Evolutionary conservation across 1,139 yeast genomes (phyloP).

Genomic region (Debaryomycetaceae sp.): DNA sequence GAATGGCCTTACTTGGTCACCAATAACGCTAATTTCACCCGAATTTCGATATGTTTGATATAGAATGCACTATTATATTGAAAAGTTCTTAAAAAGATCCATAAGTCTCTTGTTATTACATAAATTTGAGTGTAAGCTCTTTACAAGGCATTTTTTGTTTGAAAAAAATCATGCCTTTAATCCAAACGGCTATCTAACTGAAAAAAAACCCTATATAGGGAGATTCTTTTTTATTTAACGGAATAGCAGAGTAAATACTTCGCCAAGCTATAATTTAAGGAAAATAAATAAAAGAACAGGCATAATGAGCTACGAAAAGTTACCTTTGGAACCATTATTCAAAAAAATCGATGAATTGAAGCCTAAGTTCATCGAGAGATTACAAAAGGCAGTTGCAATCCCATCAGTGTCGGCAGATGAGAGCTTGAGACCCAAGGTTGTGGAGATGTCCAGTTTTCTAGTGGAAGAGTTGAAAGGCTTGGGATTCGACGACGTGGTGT

Average conservation of each 20-base stretch:
- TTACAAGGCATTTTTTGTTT: background rate
- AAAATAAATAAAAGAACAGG: no score
- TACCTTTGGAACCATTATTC: constrained; percentile 48
- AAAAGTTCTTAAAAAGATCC: no score
- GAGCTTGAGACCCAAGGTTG: constrained; percentile 78
- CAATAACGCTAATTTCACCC: no score
- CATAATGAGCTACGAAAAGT: constrained; percentile 34
- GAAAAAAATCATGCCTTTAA: background rate
- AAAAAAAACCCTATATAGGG: background rate
- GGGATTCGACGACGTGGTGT: constrained; percentile 79
- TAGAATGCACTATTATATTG: no score
- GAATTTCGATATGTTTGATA: no score
- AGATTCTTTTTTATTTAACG: background rate
- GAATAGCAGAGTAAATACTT: no score
- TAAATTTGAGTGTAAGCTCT: no score
- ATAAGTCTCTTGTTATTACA: no score
- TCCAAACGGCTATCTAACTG: background rate
- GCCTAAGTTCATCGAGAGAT: constrained; percentile 64
- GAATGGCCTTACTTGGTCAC: no score
- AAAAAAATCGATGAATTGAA: constrained; percentile 66
- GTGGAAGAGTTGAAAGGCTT: constrained; percentile 62
- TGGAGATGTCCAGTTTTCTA: constrained; percentile 81
- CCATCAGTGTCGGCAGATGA: constrained; percentile 96
- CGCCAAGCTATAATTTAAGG: no score
- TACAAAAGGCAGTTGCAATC: constrained; percentile 81